Percentiles rank a stretch among this genome's conserved stretches.
Evolutionary conservation across 345 rosid species (phyloP).

Genomic region (Orychophragmus violaceus): DNA sequence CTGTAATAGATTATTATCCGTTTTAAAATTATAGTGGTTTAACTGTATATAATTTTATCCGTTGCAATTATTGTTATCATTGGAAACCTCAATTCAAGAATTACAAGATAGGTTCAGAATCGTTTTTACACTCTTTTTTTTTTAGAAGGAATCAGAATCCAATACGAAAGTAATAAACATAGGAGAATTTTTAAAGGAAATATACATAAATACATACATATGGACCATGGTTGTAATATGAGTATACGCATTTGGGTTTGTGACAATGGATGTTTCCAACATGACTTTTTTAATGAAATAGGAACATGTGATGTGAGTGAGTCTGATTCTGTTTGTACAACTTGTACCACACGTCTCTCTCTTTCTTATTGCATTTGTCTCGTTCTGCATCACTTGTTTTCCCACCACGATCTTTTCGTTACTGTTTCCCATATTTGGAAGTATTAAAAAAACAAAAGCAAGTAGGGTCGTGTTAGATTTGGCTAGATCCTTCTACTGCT

Average conservation of each 20-base stretch:
- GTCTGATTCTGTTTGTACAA: slow-evolving; percentile 12
- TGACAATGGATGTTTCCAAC: slow-evolving; percentile 9
- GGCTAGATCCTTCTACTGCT: neutral
- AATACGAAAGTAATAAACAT: neutral
- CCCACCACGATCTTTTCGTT: slow-evolving; percentile 22
- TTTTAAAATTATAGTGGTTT: too few species aligned
- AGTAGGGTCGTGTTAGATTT: slow-evolving; percentile 5
- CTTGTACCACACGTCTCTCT: slow-evolving; percentile 25
- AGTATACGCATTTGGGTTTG: neutral
- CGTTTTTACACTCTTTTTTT: neutral
- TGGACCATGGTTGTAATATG: neutral
- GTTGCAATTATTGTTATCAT: too few species aligned
- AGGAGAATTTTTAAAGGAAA: neutral
- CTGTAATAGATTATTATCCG: too few species aligned
- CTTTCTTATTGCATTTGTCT: slow-evolving; percentile 3
- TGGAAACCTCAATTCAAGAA: neutral
- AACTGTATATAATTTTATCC: too few species aligned
- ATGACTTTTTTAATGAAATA: slow-evolving; percentile 5
- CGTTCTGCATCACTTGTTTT: slow-evolving; percentile 8
- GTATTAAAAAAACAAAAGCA: slow-evolving; percentile 18
- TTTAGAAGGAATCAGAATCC: slow-evolving; percentile 6
- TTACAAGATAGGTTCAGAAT: neutral
- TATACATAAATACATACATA: neutral
- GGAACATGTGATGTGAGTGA: slow-evolving; percentile 23
- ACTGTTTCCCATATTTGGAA: slow-evolving; percentile 18